Evolutionary conservation across 352 stramenopile genomes (phyloP), one percentile per base, ranked within the genome.

Genomic region (Lagenidium giganteum): DNA sequence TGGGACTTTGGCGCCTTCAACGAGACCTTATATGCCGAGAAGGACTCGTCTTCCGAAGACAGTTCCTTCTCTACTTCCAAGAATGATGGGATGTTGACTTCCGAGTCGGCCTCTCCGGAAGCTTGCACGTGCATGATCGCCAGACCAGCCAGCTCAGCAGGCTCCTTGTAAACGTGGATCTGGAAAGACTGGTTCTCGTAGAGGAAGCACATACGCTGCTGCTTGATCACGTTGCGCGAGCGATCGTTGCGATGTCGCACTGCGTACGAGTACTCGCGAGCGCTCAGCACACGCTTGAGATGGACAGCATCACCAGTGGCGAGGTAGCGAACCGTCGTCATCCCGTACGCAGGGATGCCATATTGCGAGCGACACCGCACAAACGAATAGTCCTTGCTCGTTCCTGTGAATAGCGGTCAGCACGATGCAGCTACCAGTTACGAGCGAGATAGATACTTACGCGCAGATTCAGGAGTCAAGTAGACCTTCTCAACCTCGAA

Each of bases 401-500:
- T 84, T 31, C 79, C 67, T 81, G 42, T 36, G 24, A 59, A 42
- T 32, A 32, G 27, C 14, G 27, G 9, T n/a, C 4, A 35, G 17
- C 11, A 24, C 36, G 22, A 41, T 22, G 34, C 36, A 23, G 5
- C 27, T 42, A 18, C 22, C 8, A 47, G 16, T 42, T 38, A 16
- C 8, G 33, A 6, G 4, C 18, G 16, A 40, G 29, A 31, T 5
- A 25, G 0, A 1, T 26, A 61, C 64, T 23, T 46, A 82, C 68
- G 69, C 3, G 69, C 64, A 47, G 69, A 67, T 31, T 87, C 78
- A 1, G 76, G 77, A 41, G 83, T 86, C 18, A 93, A 54, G 35
- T 93, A 93, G 22, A 90, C 68, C 42, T 93, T 93, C 51, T 93
- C 80, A 27, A 93, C 80, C 50, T 93, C 80, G 54, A 93, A 93